A percentile compares a stretch with the other conserved stretches of the same genome.
phyloP scores from a whole-genome alignment of 345 rosid species.

The Leavenworthia alabamica region DNA sequence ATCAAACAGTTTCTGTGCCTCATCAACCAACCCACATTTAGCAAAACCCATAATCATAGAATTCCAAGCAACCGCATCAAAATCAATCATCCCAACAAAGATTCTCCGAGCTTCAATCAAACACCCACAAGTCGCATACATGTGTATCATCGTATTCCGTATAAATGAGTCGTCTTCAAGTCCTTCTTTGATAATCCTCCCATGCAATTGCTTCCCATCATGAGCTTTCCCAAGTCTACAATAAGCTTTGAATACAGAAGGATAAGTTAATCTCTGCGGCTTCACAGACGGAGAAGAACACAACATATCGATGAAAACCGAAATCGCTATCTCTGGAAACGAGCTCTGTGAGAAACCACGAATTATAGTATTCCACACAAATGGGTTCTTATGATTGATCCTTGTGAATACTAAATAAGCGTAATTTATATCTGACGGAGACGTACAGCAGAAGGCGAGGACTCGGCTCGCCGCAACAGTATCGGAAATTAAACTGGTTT shows the following conservation, averaged over 20 bases:
- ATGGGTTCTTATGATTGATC: slow-evolving; percentile 42
- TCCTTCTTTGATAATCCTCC: slow-evolving; percentile 57
- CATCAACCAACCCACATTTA: slow-evolving; percentile 46
- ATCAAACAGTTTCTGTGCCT: slow-evolving; percentile 52
- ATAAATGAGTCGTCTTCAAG: slow-evolving; percentile 54
- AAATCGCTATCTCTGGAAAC: slow-evolving; percentile 43
- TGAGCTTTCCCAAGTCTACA: slow-evolving; percentile 43
- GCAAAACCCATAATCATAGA: slow-evolving; percentile 60
- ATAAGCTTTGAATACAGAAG: slow-evolving; percentile 74
- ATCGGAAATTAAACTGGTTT: slow-evolving; percentile 51
- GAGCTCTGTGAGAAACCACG: slow-evolving; percentile 68
- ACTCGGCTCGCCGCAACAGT: slow-evolving; percentile 54
- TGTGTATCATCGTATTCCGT: slow-evolving; percentile 46
- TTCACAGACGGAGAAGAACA: slow-evolving; percentile 26
- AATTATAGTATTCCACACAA: slow-evolving; percentile 68
- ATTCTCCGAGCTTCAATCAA: slow-evolving; percentile 47
- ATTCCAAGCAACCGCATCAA: slow-evolving; percentile 68
- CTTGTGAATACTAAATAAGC: slow-evolving; percentile 52
- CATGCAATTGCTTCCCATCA: slow-evolving; percentile 64
- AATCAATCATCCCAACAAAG: slow-evolving; percentile 32
- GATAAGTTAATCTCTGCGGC: slow-evolving; percentile 68
- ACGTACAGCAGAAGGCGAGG: slow-evolving; percentile 52
- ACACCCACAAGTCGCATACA: slow-evolving; percentile 58
- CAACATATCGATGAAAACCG: slow-evolving; percentile 53
- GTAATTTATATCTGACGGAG: slow-evolving; percentile 46